Evolutionary conservation across 2,329 filamentous ascomycete species (phyloP), one percentile per base, ranked within the genome.

Genomic region (Microdochium paspali): DNA sequence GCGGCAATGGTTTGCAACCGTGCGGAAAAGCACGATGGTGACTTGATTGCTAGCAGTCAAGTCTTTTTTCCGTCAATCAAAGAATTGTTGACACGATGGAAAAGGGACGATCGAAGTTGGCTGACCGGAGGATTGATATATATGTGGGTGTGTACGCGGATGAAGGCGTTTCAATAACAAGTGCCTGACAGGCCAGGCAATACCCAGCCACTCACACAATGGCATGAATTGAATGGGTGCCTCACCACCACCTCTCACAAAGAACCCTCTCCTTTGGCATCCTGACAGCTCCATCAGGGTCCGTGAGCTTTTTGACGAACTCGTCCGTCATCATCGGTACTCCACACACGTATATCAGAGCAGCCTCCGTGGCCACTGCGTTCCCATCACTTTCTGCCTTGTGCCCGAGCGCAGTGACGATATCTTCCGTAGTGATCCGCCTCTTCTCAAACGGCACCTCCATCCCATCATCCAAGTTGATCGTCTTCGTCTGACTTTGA

Each of bases 251-350:
- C 54, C 76, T 82, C 63, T 84, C 80, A 51, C 66, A 76, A 50
- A 82, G 62, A 2, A 84, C 72, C 44, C 69, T 68, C 46, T 68
- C 60, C 24, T 66, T 56, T 10, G 69, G 62, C 56, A 79, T 67
- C 0, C 67, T 70, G 12, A 64, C 39, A n/a, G n/a, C n/a, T 9
- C 54, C 55, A 1, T 58, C 51, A 2, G 54, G 45, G 2, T 63
- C 59, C 2, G 62, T 68, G 9, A 78, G 55, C 20, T 73, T 63
- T 20, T 66, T 63, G 1, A 84, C 78, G 53, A 85, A 73, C 45
- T 76, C 71, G 59, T 88, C 85, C 1, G 82, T 87, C 84, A 87
- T 87, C 2, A 56, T 55, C 10, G 80, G 81, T 13, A 83, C 75
- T 1, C 84, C 84, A 56, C 85, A 88, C 1, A 88, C 65, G 60